Percentiles rank a stretch among this genome's conserved stretches.
phyloP scores from a whole-genome alignment of 208 protist species.

The Lotmaria passim region DNA sequence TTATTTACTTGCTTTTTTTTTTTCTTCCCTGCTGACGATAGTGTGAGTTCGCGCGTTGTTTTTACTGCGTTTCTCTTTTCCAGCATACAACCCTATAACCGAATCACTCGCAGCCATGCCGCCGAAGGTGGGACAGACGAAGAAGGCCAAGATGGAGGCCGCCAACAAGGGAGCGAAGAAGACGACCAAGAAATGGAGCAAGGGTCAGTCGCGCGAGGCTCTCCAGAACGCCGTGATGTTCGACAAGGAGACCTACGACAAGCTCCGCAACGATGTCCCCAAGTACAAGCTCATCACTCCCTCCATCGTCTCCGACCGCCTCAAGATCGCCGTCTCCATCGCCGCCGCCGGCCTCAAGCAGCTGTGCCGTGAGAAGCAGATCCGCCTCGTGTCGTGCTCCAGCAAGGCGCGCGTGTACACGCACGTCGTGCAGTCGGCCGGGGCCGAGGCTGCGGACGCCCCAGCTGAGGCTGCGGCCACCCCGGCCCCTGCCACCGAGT shows the following conservation, averaged over 20 bases:
- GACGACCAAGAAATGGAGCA: conserved; percentile 94
- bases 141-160: conserved; percentile 79
- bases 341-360: conserved; percentile 87
- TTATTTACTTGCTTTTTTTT: not conserved
- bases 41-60: conserved; percentile 39
- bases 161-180: conserved; percentile 82
- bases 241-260: conserved; percentile 87
- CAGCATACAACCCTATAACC: conserved; percentile 4
- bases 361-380: conserved; percentile 83
- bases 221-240: conserved; percentile 93
- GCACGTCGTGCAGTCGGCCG: conserved; percentile 50
- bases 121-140: conserved; percentile 72
- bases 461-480: conserved; percentile 34
- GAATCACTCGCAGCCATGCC: conserved; percentile 41
- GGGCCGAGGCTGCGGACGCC: conserved; percentile 31
- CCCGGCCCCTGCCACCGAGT: conserved; percentile 32
- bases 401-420: conserved; percentile 87
- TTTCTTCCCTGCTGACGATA: not conserved
- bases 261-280: conserved; percentile 88
- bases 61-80: conserved; percentile 7
- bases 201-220: conserved; percentile 88
- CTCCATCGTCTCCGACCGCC: conserved; percentile 87
- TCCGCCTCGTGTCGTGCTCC: conserved; percentile 79
- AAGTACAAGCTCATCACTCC: conserved; percentile 94
- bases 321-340: conserved; percentile 88